Conservation (phyloP, 129 eudicot species). For the Chrysanthemum lavandulifolium region DNA sequence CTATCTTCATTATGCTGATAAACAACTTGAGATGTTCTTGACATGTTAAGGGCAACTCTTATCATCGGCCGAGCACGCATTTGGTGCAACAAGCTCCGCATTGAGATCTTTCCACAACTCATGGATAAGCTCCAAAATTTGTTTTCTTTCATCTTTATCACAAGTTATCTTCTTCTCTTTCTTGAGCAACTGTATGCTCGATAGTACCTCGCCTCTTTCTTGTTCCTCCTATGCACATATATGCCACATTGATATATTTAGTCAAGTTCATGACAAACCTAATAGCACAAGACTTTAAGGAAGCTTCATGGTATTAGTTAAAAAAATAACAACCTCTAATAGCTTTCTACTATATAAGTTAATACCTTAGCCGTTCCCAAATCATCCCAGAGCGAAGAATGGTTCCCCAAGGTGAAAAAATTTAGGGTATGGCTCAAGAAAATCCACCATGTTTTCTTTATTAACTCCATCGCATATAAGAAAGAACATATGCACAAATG, state of each 20-base stretch:
- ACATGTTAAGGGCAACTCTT: slow-evolving; percentile 41
- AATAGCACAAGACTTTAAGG: no score
- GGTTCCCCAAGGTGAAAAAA: slow-evolving; percentile 49
- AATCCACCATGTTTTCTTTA: slow-evolving; percentile 7
- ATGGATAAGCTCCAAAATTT: slow-evolving; percentile 30
- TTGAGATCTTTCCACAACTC: slow-evolving; percentile 50
- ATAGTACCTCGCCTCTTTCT: slow-evolving; percentile 51
- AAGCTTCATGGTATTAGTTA: no score
- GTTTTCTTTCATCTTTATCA: slow-evolving; percentile 41
- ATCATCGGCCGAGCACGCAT: slow-evolving; percentile 34
- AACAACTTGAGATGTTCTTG: slow-evolving; percentile 56
- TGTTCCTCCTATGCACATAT: slow-evolving; percentile 47
- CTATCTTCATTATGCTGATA: slow-evolving; percentile 51
- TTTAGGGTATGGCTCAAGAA: slow-evolving; percentile 50
- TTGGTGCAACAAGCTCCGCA: slow-evolving; percentile 29
- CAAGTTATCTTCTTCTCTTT: slow-evolving; percentile 35
- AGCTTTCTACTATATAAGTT: neutral
- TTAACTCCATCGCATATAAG: slow-evolving; percentile 44
- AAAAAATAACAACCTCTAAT: no score
- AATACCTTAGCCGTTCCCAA: slow-evolving; percentile 59
- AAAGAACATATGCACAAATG: slow-evolving; percentile 52
- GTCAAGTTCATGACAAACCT: no score
- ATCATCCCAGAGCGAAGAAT: slow-evolving; percentile 70
- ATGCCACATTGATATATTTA: neutral
- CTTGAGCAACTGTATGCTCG: slow-evolving; percentile 51